Base-by-base conservation (phyloP, 139 green algal species). In the Spirogloea muscicola region DNA sequence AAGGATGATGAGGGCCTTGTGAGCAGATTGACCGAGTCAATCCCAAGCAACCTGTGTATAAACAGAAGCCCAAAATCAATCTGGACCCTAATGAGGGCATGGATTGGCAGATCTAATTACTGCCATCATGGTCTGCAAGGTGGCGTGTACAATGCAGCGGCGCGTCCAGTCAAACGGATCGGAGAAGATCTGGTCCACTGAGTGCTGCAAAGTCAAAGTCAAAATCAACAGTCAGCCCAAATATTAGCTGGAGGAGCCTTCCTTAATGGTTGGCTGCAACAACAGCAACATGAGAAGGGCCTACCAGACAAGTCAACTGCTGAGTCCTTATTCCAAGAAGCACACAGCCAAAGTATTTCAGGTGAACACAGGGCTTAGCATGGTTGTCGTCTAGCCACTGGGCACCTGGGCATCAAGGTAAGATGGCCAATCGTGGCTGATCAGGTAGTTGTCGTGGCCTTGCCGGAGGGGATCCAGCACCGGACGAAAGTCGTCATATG, bases 401-500 rank as follows among this genome's bases (percentile, higher is more conserved):
- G 7, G 27, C 40, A 82, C 74, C 65, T 82, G 75, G 10, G 77
- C 77, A 29, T 75, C 62, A 21, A 83, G 64, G 71, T 87, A 87
- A 25, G 85, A 77, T 51, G 82, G 66, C 57, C 82, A 86, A 43
- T 82, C 84, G 63, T 83, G 78, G 13, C 31, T 44, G 16, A 79
- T 16, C 38, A 87, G 52, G 43, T 83, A 87, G 40, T 71, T 82
- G 51, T 87, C 82, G 41, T 84, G 82, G 63, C 51, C 61, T 31
- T 64, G 27, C 31, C 51, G 16, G 70, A 96, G 89, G 72, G 82
- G 80, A 72, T 96, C 90, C 46, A 96, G 62, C 21, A 98, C 79
- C 9, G 87, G 89, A 37, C 77, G 72, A 73, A 98, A 97, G 84
- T 92, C 96, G 84, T 96, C 91, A 38, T 88, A 83, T 85, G 90